Percentiles rank a stretch among this genome's conserved stretches.
Evolutionary conservation across 1,284 basidiomycete genomes (phyloP).

Genomic region (Pseudozyma sp.): DNA sequence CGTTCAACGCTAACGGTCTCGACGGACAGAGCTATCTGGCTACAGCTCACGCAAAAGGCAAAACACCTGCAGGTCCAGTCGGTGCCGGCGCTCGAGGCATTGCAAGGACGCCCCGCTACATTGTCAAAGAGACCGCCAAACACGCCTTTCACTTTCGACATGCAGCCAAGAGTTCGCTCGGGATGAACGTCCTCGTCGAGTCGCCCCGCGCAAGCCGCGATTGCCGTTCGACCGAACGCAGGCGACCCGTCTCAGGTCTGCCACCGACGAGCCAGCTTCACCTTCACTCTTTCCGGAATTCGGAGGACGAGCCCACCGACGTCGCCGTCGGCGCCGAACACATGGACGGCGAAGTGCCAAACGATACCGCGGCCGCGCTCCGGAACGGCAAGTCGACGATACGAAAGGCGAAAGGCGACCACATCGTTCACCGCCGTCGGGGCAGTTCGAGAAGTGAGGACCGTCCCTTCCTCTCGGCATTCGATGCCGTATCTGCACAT

Average conservation of each 20-base stretch:
- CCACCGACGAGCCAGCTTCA: conserved; percentile 39
- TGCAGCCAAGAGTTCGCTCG: conserved; percentile 46
- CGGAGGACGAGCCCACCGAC: conserved; percentile 19
- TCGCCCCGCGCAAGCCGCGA: conserved; percentile 30
- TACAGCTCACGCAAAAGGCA: conserved; percentile 39
- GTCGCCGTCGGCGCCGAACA: conserved; percentile 19
- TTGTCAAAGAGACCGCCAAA: conserved; percentile 42
- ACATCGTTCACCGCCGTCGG: conserved; percentile 29
- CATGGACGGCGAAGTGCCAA: conserved; percentile 30
- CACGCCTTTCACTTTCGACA: conserved; percentile 46
- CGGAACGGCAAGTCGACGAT: conserved; percentile 16
- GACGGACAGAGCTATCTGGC: conserved; percentile 59
- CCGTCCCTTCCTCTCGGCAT: conserved; percentile 60
- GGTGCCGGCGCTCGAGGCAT: conserved; percentile 48
- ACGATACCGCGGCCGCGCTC: conserved; percentile 13
- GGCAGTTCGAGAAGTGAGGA: conserved; percentile 47
- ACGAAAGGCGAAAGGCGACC: conserved; percentile 20
- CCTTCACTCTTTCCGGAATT: conserved; percentile 24
- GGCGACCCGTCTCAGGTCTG: conserved; percentile 24
- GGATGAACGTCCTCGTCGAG: conserved; percentile 25
- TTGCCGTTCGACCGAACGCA: conserved; percentile 12
- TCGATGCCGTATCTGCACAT: conserved; percentile 55
- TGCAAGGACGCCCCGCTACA: conserved; percentile 45
- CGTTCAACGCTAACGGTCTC: conserved; percentile 63
- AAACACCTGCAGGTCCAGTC: conserved; percentile 35